These are phyloP conservation scores for Clonostachys solani DNA, from an alignment of 2,329 filamentous ascomycete species.

Conservation along the genomic window DNA sequence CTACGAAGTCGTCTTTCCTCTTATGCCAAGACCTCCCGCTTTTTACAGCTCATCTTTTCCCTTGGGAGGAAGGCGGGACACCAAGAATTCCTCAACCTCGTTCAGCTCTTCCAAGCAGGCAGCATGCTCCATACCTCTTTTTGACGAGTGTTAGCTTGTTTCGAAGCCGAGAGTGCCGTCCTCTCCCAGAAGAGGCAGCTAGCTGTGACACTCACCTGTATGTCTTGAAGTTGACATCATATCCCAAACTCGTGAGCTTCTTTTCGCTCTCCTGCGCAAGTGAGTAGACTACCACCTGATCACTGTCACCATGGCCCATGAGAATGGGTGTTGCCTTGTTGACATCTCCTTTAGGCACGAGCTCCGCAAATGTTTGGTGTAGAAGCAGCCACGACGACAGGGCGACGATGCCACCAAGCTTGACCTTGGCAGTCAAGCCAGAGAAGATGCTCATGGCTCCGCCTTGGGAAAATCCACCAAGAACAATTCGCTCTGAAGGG, in stretches of 20 bases:
- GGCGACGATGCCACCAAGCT: slow-evolving; percentile 84
- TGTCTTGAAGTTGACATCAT: slow-evolving; percentile 69
- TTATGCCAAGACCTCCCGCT: no score
- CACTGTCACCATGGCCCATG: slow-evolving; percentile 81
- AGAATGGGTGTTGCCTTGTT: slow-evolving; percentile 75
- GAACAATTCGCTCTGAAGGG: slow-evolving; percentile 73
- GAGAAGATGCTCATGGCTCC: slow-evolving; percentile 82
- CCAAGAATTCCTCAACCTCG: slow-evolving; percentile 65
- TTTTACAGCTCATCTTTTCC: slow-evolving; percentile 1
- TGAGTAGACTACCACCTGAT: slow-evolving; percentile 66
- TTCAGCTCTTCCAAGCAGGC: slow-evolving; percentile 76
- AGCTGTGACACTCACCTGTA: slow-evolving; percentile 55
- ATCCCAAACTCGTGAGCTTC: slow-evolving; percentile 63
- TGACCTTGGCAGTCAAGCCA: slow-evolving; percentile 67
- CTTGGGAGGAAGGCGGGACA: slow-evolving; percentile 34
- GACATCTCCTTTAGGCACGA: slow-evolving; percentile 30
- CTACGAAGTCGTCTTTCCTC: no score
- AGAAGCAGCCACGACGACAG: slow-evolving; percentile 80
- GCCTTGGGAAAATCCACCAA: slow-evolving; percentile 84
- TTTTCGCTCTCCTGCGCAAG: slow-evolving; percentile 67
- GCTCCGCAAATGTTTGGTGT: slow-evolving; percentile 35
- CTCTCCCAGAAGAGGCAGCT: neutral
- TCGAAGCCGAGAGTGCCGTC: neutral
- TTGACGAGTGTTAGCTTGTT: neutral
- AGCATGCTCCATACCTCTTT: slow-evolving; percentile 68